Base-by-base conservation (phyloP, 305 asterid species). In the Withania somnifera region DNA sequence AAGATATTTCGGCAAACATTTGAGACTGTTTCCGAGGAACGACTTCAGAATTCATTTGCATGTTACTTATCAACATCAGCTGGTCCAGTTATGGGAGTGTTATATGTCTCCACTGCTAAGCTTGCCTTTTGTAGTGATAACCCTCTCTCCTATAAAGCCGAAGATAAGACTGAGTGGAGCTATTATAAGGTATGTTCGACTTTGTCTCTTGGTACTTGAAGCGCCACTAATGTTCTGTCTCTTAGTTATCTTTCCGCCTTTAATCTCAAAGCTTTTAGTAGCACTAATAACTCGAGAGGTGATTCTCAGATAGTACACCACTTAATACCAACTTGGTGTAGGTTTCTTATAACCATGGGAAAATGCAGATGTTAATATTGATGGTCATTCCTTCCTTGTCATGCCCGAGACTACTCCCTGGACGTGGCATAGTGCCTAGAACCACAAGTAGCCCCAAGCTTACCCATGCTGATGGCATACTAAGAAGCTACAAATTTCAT, bases 51-150 rank as follows among this genome's bases (percentile, higher is more conserved):
- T 85, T 91, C 98, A 75, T 96, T 85, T 84, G 98, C 98, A 30
- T 96, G 98, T 86, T 96, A 93, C 87, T 83, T 96, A 58, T 96
- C 99, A 77, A 96, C 99, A 36, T 94, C 99, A 15, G 98, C 97
- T 57, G 99, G 99, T 86, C 98, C 99, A 11, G 99, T 94, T 68
- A 94, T 94, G 98, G 99, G 99, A 9, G 88, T 96, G 81, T 79
- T 96, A 67, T 96, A 96, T 51, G 88, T 94, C 57, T 97, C 99
- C 58, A 87, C 95, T 32, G 94, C 90, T 85, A 97, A 97, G 90
- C 94, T 97, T 86, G 98, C 98, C 77, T 94, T 94, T 89, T 94
- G 95, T 85, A 97, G 99, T 56, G 99, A 94, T 89, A 93, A 75
- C 84, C 98, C 98, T 42, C 95, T 93, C 40, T 89, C 99, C 34